Percentiles rank a stretch among this genome's conserved stretches.
These are phyloP conservation scores for Trichophaea hybrida DNA, from an alignment of 2,329 filamentous ascomycete species.

Conservation along the genomic window DNA sequence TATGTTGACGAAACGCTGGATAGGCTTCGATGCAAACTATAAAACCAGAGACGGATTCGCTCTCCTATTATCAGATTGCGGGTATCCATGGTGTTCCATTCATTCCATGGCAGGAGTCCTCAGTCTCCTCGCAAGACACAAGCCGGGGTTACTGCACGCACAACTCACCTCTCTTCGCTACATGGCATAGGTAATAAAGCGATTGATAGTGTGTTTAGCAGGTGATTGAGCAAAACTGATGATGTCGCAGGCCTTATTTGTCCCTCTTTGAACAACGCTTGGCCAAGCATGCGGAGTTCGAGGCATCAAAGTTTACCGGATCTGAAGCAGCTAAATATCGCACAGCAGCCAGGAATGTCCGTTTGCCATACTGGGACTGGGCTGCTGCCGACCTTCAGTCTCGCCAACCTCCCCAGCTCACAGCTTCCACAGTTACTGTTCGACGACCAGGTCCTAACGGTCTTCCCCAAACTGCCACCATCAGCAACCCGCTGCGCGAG, in stretches of 20 bases:
- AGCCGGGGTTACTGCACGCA: conserved; percentile 5
- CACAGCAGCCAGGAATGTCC: conserved; percentile 19
- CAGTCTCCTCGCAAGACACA: neutral
- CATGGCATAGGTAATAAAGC: conserved; percentile 27
- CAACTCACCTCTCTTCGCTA: conserved; percentile 23
- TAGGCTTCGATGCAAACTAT: neutral
- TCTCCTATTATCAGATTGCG: conserved; percentile 21
- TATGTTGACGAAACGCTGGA: neutral
- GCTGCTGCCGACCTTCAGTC: conserved; percentile 1
- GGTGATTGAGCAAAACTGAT: neutral
- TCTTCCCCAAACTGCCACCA: neutral
- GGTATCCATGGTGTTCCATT: conserved; percentile 6
- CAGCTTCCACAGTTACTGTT: conserved; percentile 11
- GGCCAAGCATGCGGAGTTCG: conserved; percentile 10
- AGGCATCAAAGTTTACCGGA: conserved; percentile 18
- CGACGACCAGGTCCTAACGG: conserved; percentile 11
- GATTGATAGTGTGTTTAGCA: neutral
- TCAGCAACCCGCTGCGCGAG: conserved; percentile 3
- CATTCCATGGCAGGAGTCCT: conserved; percentile 1
- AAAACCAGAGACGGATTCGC: neutral
- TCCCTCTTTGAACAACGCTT: conserved; percentile 16
- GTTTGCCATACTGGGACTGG: conserved; percentile 23
- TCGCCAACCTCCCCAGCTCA: neutral
- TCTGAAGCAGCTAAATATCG: conserved; percentile 14
- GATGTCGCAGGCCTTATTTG: neutral